Evolutionary conservation across 2,329 filamentous ascomycete genomes (phyloP).

Genomic region (Berkeleyomyces rouxiae): DNA sequence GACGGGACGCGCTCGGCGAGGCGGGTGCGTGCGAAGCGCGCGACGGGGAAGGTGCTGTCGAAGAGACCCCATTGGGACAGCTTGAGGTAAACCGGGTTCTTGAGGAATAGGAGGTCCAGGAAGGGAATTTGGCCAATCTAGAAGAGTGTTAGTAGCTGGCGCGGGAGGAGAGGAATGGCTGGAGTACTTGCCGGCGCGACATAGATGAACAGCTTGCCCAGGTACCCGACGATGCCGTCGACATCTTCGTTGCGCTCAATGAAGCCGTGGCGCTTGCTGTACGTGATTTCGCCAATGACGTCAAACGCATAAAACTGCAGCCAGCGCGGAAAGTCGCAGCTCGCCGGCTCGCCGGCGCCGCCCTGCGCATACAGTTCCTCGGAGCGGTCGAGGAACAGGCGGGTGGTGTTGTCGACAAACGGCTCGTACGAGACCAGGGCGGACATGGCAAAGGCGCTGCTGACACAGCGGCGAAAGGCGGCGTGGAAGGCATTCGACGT

Average conservation of each 20-base stretch:
- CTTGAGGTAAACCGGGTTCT: constrained; percentile 57
- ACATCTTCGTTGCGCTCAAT: constrained; percentile 59
- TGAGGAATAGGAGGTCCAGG: constrained; percentile 51
- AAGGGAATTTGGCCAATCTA: constrained; percentile 59
- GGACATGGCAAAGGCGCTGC: constrained; percentile 62
- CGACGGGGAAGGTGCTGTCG: constrained; percentile 55
- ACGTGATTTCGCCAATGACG: constrained; percentile 63
- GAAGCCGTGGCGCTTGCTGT: constrained; percentile 59
- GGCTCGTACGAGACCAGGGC: constrained; percentile 64
- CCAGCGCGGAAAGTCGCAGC: constrained; percentile 53
- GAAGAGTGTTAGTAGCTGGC: neutral
- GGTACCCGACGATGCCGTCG: constrained; percentile 52
- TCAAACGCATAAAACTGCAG: constrained; percentile 71
- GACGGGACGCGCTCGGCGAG: constrained; percentile 47
- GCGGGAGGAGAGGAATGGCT: neutral
- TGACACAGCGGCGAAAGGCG: constrained; percentile 57
- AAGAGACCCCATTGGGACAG: constrained; percentile 50
- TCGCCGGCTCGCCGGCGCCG: constrained; percentile 2
- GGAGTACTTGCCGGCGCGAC: constrained; percentile 43
- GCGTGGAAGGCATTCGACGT: constrained; percentile 60
- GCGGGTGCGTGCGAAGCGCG: constrained; percentile 51
- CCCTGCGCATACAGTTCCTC: constrained; percentile 34
- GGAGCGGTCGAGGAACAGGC: constrained; percentile 50
- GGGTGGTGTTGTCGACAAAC: constrained; percentile 58
- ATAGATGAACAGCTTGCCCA: constrained; percentile 50